Base-by-base conservation (phyloP, 306 rosid genomes). In the Astragalus membranaceus region DNA sequence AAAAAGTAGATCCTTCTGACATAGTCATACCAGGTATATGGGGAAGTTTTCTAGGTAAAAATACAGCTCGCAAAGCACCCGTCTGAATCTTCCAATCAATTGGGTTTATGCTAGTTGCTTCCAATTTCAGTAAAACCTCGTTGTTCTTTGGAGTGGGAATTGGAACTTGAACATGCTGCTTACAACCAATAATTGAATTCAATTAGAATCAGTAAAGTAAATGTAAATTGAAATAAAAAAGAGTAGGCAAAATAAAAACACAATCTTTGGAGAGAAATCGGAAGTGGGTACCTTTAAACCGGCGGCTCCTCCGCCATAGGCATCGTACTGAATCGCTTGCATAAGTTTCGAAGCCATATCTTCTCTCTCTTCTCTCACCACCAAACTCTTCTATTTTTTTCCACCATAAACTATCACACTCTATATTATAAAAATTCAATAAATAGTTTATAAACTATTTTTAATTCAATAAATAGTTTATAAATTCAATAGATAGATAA, bases 71-170 rank as follows among this genome's bases (percentile, higher is more conserved):
- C 3, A 80, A 35, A 16, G 14, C 0, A 49, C 95, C 97, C 62
- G 72, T 80, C 78, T 88, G 95, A 78, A 88, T 81, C 77, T 86
- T 88, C 90, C 95, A 86, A 82, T 88, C 95, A 47, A 85, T 6
- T 5, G 92, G 92, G 74, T 88, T 91, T 5, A 91, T 52, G 79
- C 79, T 62, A 36, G 73, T 71, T 23, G 92, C 96, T 84, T 91
- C 92, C 41, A 86, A 8, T 82, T 82, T 86, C 17, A 88, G 50
- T 62, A 91, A 72, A 58, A 87, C 82, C 56, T 91, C 96, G 33
- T 75, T 61, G 62, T 16, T 17, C 10, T 72, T 82, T 2, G 83
- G 91, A 70, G 20, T 70, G 11, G 97, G 96, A 67, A 90, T 71
- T 5, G 88, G 78, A 81, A 93, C 85, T 82, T 88, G 82, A 56